Conservation (phyloP, 2,329 filamentous ascomycete species). For the Alternaria triticina region DNA sequence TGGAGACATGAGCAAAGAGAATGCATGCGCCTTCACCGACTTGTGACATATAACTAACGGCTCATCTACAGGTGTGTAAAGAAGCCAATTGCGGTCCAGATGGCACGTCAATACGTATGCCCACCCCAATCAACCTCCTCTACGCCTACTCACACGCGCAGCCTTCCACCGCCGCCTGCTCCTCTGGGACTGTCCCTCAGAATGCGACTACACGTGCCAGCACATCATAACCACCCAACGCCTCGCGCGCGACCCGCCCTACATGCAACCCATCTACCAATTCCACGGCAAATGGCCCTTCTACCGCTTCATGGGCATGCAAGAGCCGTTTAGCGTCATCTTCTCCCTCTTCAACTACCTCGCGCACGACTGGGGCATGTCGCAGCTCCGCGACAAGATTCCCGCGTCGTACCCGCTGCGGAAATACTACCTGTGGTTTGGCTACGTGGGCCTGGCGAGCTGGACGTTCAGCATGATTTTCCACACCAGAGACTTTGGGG, state of each 20-base stretch:
- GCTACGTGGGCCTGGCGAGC: slow-evolving; percentile 78
- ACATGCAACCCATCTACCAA: slow-evolving; percentile 75
- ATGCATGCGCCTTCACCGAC: background rate
- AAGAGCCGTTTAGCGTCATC: slow-evolving; percentile 91
- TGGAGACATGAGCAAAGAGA: background rate
- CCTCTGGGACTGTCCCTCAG: slow-evolving; percentile 87
- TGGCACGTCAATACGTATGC: slow-evolving; percentile 72
- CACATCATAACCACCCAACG: slow-evolving; percentile 83
- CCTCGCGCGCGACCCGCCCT: slow-evolving; percentile 67
- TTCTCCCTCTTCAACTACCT: slow-evolving; percentile 92
- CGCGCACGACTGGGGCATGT: slow-evolving; percentile 80
- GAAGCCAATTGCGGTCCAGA: slow-evolving; percentile 77
- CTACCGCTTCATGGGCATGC: slow-evolving; percentile 84
- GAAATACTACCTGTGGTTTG: slow-evolving; percentile 80
- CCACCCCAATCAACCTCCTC: background rate
- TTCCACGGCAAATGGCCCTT: slow-evolving; percentile 99
- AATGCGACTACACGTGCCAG: slow-evolving; percentile 98
- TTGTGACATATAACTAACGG: slow-evolving; percentile 18
- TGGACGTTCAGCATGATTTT: slow-evolving; percentile 93
- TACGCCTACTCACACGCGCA: slow-evolving; percentile 46
- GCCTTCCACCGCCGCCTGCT: slow-evolving; percentile 85
- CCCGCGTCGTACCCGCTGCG: slow-evolving; percentile 77
- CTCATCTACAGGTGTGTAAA: slow-evolving; percentile 70
- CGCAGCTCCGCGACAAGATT: slow-evolving; percentile 71
- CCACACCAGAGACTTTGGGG: slow-evolving; percentile 82